Evolutionary conservation across 768 basidiomycete genomes (phyloP).

Genomic region (Melanogaster broomeanus): DNA sequence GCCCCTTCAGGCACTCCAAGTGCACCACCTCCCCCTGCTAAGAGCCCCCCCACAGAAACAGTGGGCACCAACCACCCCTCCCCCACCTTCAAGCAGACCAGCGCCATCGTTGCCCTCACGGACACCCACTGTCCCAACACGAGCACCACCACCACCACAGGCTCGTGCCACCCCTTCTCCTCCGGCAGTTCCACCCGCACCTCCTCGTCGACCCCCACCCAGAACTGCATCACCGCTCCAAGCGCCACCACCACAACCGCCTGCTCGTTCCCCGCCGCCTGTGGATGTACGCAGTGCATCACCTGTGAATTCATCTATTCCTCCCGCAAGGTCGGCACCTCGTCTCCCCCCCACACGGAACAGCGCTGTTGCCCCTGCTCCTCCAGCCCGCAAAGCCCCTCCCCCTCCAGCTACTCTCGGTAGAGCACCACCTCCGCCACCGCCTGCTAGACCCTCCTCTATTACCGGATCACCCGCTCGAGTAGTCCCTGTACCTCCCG

Average conservation of each 20-base stretch:
- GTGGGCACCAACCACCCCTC: constrained; percentile 35
- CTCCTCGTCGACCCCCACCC: constrained; percentile 34
- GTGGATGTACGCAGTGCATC: constrained; percentile 27
- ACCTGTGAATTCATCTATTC: constrained; percentile 14
- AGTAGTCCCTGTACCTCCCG: constrained; percentile 40
- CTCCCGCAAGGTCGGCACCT: constrained; percentile 17
- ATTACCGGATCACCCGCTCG: constrained; percentile 30
- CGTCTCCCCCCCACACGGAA: constrained; percentile 29
- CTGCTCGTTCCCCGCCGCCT: constrained; percentile 28
- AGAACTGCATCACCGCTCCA: constrained; percentile 32
- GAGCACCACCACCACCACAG: constrained; percentile 46
- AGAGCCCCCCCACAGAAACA: constrained; percentile 31
- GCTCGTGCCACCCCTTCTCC: constrained; percentile 34
- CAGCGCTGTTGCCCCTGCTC: constrained; percentile 10
- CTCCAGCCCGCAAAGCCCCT: constrained; percentile 37
- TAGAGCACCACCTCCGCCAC: constrained; percentile 44
- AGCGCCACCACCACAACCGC: constrained; percentile 23
- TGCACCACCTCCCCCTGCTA: constrained; percentile 31
- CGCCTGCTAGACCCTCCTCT: constrained; percentile 45
- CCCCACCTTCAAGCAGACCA: constrained; percentile 38
- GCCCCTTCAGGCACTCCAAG: constrained; percentile 29
- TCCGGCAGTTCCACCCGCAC: constrained; percentile 18
- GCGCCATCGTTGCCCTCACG: constrained; percentile 41
- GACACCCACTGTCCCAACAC: constrained; percentile 42
- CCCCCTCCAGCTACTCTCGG: constrained; percentile 39